phyloP scores from a whole-genome alignment of 2,329 filamentous ascomycete species.

The Westerdykella sp. region DNA sequence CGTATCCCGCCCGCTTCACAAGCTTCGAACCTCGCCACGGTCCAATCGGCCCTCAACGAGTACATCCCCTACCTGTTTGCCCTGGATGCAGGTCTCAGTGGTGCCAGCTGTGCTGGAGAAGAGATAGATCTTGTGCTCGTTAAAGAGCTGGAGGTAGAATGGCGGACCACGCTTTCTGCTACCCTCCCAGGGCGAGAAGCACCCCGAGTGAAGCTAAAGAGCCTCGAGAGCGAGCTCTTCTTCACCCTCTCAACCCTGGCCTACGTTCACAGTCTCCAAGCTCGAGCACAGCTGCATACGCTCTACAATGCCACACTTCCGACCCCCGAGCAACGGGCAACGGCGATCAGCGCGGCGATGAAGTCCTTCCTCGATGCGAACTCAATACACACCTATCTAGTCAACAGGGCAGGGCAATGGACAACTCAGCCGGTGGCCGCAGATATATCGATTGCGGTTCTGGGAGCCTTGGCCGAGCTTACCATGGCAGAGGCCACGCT shows the following conservation, averaged over 20 bases:
- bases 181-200: constrained; percentile 53
- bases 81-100: constrained; percentile 65
- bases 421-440: constrained; percentile 26
- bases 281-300: constrained; percentile 64
- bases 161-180: constrained; percentile 72
- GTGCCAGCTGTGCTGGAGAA: constrained; percentile 51
- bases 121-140: constrained; percentile 62
- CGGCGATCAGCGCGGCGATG: constrained; percentile 66
- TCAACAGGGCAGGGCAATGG: constrained; percentile 47
- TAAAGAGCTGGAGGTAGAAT: constrained; percentile 64
- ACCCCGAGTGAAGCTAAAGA: constrained; percentile 61
- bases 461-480: constrained; percentile 50
- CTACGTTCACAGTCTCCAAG: constrained; percentile 65
- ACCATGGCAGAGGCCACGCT: constrained; percentile 84
- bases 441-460: constrained; percentile 41
- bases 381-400: constrained; percentile 68
- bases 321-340: constrained; percentile 59
- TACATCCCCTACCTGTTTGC: constrained; percentile 83
- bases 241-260: constrained; percentile 74
- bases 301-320: constrained; percentile 58
- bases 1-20: constrained; percentile 68
- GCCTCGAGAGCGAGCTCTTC: constrained; percentile 74
- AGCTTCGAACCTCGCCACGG: constrained; percentile 60
- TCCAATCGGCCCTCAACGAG: constrained; percentile 63
- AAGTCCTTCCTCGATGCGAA: constrained; percentile 72